A percentile compares a stretch with the other conserved stretches of the same genome.
phyloP scores from a whole-genome alignment of 352 stramenopile species.

The Globisporangium spiculum region DNA sequence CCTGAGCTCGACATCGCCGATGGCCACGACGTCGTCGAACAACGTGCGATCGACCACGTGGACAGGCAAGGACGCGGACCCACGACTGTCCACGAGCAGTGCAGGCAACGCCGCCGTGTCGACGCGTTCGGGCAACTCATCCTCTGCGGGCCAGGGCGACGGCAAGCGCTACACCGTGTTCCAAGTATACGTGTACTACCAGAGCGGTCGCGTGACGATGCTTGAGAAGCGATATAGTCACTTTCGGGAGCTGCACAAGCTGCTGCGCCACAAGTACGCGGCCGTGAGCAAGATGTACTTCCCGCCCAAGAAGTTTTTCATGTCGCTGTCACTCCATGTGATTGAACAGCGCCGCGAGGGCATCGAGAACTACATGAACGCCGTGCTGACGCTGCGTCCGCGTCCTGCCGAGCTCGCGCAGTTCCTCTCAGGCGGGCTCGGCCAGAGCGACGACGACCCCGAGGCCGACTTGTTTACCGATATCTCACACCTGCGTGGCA shows the following conservation, averaged over 20 bases:
- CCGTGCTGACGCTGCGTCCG: conserved; percentile 65
- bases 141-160: conserved; percentile 21
- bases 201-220: conserved; percentile 54
- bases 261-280: conserved; percentile 72
- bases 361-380: conserved; percentile 84
- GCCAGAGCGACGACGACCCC: conserved; percentile 53
- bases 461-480: conserved; percentile 52
- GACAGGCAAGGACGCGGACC: conserved; percentile 47
- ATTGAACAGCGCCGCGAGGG: conserved; percentile 82
- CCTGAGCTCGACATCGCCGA: conserved; percentile 32
- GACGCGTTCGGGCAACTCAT: conserved; percentile 5
- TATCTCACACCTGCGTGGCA: conserved; percentile 17
- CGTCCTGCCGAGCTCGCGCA: conserved; percentile 63
- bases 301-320: conserved; percentile 85
- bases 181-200: conserved; percentile 73
- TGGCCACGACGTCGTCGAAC: conserved; percentile 18
- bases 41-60: conserved; percentile 41
- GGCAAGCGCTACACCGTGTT: conserved; percentile 79
- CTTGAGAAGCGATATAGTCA: conserved; percentile 81
- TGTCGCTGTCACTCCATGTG: conserved; percentile 82
- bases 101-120: conserved; percentile 8
- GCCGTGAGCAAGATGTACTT: conserved; percentile 83
- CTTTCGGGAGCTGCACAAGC: conserved; percentile 83
- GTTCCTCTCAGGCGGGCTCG: conserved; percentile 53
- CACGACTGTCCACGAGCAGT: conserved; percentile 8